Base-by-base conservation (phyloP, 345 rosid genomes). In the Boechera retrofracta region DNA sequence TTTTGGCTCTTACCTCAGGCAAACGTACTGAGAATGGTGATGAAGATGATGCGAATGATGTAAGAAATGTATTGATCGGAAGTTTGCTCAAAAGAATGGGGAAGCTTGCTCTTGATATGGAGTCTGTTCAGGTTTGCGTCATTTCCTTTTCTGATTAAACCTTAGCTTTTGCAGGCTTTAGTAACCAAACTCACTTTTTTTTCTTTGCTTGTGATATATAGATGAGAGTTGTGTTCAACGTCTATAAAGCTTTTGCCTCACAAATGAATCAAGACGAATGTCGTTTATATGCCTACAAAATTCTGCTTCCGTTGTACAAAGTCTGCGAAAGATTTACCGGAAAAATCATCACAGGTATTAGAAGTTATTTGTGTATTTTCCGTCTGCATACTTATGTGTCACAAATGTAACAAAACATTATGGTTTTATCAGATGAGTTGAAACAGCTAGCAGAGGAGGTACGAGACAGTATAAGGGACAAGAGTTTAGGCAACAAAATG, bases 281-380 rank as follows among this genome's bases (percentile, higher is more conserved):
- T 18, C 73, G 69, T 67, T 84, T 39, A 45, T 86, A 87, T 60
- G 96, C 87, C 53, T 75, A 9, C 60, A 81, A 81, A 65, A 87
- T 95, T 81, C 82, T 95, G 65, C 81, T 89, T 24, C 93, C 97
- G 0, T 57, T 91, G 67, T 95, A 88, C 83, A 95, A 95, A 89
- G 89, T 95, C 33, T 87, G 85, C n/a, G 96, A 95, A 87, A 96
- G 94, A 72, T 88, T 74, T 77, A 76, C 98, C 6, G 99, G 97
- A 63, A 92, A 86, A 79, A 80, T 81, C 74, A 80, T 92, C 57
- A 52, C 85, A 35, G 97, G 98, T 92, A 64, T 72, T 85, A 72
- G n/a, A 51, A 57, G 66, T 21, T 52, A 8, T 4, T 47, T 36
- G 16, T 13, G 47, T 26, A 15, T 16, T 35, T 41, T 64, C 18